Evolutionary conservation across 1,139 yeast genomes (phyloP).

Genomic region (Sugiyamaella pinicola): DNA sequence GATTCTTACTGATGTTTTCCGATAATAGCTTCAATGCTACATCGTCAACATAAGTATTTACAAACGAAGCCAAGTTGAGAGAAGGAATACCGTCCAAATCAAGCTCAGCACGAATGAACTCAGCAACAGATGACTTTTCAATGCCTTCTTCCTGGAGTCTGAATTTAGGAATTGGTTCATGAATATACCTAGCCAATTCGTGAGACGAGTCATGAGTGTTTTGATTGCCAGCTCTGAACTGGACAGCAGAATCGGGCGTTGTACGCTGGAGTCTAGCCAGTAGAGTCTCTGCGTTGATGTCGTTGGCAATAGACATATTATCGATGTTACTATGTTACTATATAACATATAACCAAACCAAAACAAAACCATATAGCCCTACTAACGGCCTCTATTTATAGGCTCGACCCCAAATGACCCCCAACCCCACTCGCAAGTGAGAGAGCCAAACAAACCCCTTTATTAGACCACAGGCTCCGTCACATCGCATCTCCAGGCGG

Average conservation of each 20-base stretch:
- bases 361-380: background rate
- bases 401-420: background rate
- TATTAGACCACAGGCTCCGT: background rate
- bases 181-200: slow-evolving; percentile 24
- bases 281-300: slow-evolving; percentile 41
- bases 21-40: slow-evolving; percentile 54
- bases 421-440: background rate
- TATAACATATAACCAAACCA: background rate
- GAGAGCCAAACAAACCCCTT: background rate
- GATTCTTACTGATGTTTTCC: slow-evolving; percentile 79
- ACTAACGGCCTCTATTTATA: background rate
- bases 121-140: slow-evolving; percentile 56
- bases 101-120: slow-evolving; percentile 70
- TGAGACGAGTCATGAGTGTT: slow-evolving; percentile 20
- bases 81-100: slow-evolving; percentile 82
- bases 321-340: background rate
- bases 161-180: slow-evolving; percentile 44
- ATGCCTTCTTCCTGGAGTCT: slow-evolving; percentile 62
- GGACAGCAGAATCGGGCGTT: slow-evolving; percentile 28
- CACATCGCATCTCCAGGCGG: background rate
- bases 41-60: slow-evolving; percentile 68
- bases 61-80: slow-evolving; percentile 85
- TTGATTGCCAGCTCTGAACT: slow-evolving; percentile 23
- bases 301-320: slow-evolving; percentile 41
- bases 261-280: slow-evolving; percentile 34